phyloP scores from a whole-genome alignment of 768 basidiomycete genomes.

The Omphalotus guepiniiformis region DNA sequence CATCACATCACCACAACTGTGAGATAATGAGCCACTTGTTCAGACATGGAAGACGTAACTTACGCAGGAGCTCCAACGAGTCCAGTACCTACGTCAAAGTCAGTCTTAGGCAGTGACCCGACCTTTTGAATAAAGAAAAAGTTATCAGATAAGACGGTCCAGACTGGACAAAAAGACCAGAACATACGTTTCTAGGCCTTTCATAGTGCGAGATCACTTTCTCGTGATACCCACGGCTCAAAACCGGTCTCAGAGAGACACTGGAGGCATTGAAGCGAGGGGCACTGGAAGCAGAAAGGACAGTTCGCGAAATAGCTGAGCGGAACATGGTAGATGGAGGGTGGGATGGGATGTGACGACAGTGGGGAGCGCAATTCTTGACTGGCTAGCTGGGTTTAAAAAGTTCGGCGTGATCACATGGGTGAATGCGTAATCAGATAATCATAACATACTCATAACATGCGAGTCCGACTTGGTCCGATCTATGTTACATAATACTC shows the following conservation, averaged over 20 bases:
- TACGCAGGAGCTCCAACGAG: conserved; percentile 97
- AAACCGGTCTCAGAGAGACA: conserved; percentile 41
- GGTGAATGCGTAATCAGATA: not conserved
- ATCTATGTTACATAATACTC: not conserved
- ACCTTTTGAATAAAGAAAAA: conserved; percentile 60
- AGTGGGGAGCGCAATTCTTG: not conserved
- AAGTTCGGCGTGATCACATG: not conserved
- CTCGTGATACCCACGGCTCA: conserved; percentile 82
- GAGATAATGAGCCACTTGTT: conserved; percentile 8
- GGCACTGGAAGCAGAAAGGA: conserved; percentile 33
- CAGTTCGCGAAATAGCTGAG: conserved; percentile 50
- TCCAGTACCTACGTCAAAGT: conserved; percentile 91
- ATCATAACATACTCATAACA: not conserved
- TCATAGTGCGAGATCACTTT: conserved; percentile 99
- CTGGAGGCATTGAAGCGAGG: conserved; percentile 40
- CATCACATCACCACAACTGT: conserved; percentile 96
- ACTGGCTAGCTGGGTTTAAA: not conserved
- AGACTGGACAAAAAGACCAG: conserved; percentile 29
- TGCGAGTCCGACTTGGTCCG: not conserved
- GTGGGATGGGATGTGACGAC: not conserved
- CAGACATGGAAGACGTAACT: conserved; percentile 31
- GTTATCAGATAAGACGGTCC: conserved; percentile 58
- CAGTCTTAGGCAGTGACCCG: conserved; percentile 90
- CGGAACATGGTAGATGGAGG: conserved; percentile 62
- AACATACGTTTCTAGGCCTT: conserved; percentile 89